Conservation (phyloP, 371 early-diverging fungal genomes). For the Mucor racemosus region DNA sequence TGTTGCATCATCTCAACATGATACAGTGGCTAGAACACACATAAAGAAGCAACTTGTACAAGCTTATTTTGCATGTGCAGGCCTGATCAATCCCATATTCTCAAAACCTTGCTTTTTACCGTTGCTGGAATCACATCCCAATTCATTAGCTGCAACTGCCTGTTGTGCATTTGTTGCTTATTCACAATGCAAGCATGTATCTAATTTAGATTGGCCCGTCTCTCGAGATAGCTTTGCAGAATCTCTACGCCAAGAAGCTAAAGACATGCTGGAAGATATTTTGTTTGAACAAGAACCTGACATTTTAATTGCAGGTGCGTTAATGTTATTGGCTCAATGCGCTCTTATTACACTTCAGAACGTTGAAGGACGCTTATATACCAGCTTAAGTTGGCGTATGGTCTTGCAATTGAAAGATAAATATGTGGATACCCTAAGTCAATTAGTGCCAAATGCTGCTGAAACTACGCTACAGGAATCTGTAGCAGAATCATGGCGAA, state of each 20-base stretch:
- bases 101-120: slow-evolving; percentile 31
- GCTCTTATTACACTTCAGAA: slow-evolving; percentile 32
- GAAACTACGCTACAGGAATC: slow-evolving; percentile 11
- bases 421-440: slow-evolving; percentile 19
- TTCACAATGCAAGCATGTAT: slow-evolving; percentile 39
- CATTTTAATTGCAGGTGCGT: slow-evolving; percentile 28
- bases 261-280: slow-evolving; percentile 28
- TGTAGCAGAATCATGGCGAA: slow-evolving; percentile 48
- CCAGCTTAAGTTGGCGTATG: slow-evolving; percentile 47
- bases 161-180: slow-evolving; percentile 35
- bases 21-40: slow-evolving; percentile 5
- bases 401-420: slow-evolving; percentile 31
- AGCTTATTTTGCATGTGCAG: slow-evolving; percentile 35
- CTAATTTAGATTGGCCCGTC: slow-evolving; percentile 9
- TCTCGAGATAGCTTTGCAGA: slow-evolving; percentile 33
- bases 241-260: slow-evolving; percentile 35
- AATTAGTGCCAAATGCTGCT: slow-evolving; percentile 6
- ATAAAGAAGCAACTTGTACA: slow-evolving; percentile 26
- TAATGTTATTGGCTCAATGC: slow-evolving; percentile 32
- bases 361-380: slow-evolving; percentile 40
- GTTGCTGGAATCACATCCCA: slow-evolving; percentile 22
- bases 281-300: slow-evolving; percentile 44
- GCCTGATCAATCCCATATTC: slow-evolving; percentile 28
- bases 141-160: slow-evolving; percentile 36
- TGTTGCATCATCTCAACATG: not conserved